These are phyloP conservation scores for Nemania sp. DNA, from an alignment of 2,329 filamentous ascomycete genomes.

Conservation along the genomic window DNA sequence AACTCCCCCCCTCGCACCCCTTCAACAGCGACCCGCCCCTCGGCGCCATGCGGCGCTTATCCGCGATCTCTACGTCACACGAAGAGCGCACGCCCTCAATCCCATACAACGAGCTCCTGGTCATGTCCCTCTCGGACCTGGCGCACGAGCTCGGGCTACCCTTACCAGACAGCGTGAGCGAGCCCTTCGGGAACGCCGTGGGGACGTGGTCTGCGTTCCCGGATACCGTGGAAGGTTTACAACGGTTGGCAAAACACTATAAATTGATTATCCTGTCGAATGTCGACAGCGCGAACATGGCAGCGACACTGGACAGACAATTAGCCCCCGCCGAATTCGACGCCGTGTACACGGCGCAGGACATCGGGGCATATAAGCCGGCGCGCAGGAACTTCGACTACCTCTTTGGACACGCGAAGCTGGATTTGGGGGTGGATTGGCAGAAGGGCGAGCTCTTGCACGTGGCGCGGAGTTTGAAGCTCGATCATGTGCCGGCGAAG, in stretches of 20 bases:
- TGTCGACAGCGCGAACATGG: slow-evolving; percentile 41
- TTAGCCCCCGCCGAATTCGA: slow-evolving; percentile 60
- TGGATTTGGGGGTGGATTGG: slow-evolving; percentile 55
- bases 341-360: slow-evolving; percentile 68
- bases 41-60: slow-evolving; percentile 47
- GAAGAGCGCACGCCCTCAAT: slow-evolving; percentile 58
- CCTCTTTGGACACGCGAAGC: slow-evolving; percentile 56
- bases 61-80: slow-evolving; percentile 52
- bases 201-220: slow-evolving; percentile 60
- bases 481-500: slow-evolving; percentile 69
- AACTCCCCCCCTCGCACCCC: slow-evolving; percentile 39
- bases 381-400: slow-evolving; percentile 66
- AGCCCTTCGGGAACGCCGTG: slow-evolving; percentile 55
- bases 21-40: slow-evolving; percentile 43
- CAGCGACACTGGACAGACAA: slow-evolving; percentile 35
- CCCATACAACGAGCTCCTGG: slow-evolving; percentile 63
- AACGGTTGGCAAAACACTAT: slow-evolving; percentile 52
- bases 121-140: slow-evolving; percentile 50
- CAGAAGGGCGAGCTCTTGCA: slow-evolving; percentile 62
- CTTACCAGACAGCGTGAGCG: slow-evolving; percentile 44
- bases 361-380: slow-evolving; percentile 75
- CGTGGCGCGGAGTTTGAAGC: slow-evolving; percentile 67
- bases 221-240: slow-evolving; percentile 59
- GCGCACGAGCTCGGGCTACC: slow-evolving; percentile 48
- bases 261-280: slow-evolving; percentile 64